phyloP scores from a whole-genome alignment of 495 filamentous ascomycete genomes.

The Xylaria sp. region DNA sequence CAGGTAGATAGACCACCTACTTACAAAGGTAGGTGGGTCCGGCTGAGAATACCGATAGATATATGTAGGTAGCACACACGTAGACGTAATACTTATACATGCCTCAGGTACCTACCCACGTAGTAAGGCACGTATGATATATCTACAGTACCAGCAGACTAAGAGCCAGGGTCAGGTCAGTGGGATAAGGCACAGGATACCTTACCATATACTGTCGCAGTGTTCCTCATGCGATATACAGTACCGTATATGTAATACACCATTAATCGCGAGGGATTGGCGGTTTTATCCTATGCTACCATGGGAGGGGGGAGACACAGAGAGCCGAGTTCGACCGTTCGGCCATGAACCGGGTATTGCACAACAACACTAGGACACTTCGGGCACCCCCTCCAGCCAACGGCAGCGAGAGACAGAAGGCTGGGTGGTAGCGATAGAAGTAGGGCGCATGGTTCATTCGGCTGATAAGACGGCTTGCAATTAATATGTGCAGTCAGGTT shows the following conservation, averaged over 20 bases:
- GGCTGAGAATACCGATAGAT: conserved; percentile 5
- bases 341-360: conserved; percentile 28
- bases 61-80: no score
- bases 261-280: not conserved
- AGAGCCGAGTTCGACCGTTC: conserved; percentile 22
- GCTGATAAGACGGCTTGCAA: conserved; percentile 22
- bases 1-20: not conserved
- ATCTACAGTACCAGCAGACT: no score
- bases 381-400: conserved; percentile 7
- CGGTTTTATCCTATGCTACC: not conserved
- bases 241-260: not conserved
- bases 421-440: conserved; percentile 20
- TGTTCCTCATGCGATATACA: not conserved
- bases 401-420: conserved; percentile 17
- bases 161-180: no score
- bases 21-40: no score
- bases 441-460: conserved; percentile 22
- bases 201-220: not conserved
- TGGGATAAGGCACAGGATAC: no score
- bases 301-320: not conserved
- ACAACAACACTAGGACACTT: conserved; percentile 7
- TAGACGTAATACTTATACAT: no score
- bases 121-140: no score
- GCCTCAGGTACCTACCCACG: no score
- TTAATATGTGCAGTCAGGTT: conserved; percentile 15